Base-by-base conservation (phyloP, 225 moss, liverwort and hornwort species). In the Bryum argenteum region DNA sequence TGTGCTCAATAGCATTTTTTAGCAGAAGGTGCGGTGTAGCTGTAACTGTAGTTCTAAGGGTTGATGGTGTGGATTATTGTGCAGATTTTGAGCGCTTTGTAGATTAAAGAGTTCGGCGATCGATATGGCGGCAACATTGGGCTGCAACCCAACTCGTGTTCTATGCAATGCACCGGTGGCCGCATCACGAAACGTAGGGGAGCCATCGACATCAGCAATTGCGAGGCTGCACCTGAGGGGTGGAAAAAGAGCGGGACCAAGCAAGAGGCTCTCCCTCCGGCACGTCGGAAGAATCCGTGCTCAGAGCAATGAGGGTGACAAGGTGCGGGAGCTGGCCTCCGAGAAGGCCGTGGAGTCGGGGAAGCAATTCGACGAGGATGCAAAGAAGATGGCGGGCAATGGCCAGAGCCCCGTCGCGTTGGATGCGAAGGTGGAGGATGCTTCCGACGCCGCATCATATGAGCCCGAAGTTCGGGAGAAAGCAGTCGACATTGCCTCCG, bases 321-420 rank as follows among this genome's bases (percentile, higher is more conserved):
- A 84, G 22, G 70, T 87, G 23, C 78, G 73, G 4, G 83, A 84
- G 39, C 58, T 84, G 6, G 79, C 83, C 8, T 87, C 87, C 1
- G 87, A 87, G 75, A 84, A 84, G 65, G 79, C 84, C 10, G 83
- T 84, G 53, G 87, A 87, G 58, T 73, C 81, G 23, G 78, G 76
- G 4, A 54, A 42, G 48, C 7, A 79, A 38, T 61, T 81, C 37
- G 41, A 1, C 23, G 12, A 81, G 42, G 79, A 81, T 50, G 44
- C 76, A 10, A 67, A 45, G 39, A 78, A 79, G 37, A 66, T 81
- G 12, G 61, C 83, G 33, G 33, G 33, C 4, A 60, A 70, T 40
- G 80, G 80, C 22, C 73, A 85, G 61, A 79, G 11, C 61, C 55
- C 81, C 16, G 58, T 11, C 7, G 81, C 28, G 7, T 41, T 87